Evolutionary conservation across 1,284 basidiomycete genomes (phyloP).

Genomic region (Ustilago sp.): DNA sequence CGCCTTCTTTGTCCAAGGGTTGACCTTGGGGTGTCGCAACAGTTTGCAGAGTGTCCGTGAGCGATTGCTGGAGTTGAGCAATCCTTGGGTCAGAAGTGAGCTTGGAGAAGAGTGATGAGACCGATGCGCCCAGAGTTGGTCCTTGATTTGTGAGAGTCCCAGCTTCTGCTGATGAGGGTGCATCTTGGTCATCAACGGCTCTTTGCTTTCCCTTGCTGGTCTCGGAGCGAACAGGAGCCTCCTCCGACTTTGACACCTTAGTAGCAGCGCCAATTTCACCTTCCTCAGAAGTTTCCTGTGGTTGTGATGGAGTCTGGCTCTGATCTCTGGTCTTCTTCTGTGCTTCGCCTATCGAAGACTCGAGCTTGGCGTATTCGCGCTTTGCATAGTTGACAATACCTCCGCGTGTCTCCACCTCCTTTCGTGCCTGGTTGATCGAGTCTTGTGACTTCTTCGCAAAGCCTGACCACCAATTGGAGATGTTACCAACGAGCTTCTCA

Average conservation of each 20-base stretch:
- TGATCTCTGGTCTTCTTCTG: slow-evolving; percentile 55
- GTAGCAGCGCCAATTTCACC: background rate
- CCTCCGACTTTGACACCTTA: background rate
- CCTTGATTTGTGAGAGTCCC: slow-evolving; percentile 4
- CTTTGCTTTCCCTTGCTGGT: slow-evolving; percentile 49
- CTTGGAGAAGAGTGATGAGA: slow-evolving; percentile 44
- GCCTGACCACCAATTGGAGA: slow-evolving; percentile 65
- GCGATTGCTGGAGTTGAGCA: slow-evolving; percentile 41
- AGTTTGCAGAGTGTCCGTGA: slow-evolving; percentile 35
- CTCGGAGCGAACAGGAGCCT: slow-evolving; percentile 12
- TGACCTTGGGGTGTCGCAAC: slow-evolving; percentile 17
- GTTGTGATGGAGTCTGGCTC: slow-evolving; percentile 19
- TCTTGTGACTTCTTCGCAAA: slow-evolving; percentile 63
- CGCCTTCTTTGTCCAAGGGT: slow-evolving; percentile 8
- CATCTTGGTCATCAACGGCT: slow-evolving; percentile 19
- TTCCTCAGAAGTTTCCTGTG: background rate
- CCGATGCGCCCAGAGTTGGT: slow-evolving; percentile 34
- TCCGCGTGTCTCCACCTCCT: slow-evolving; percentile 58
- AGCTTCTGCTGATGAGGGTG: background rate
- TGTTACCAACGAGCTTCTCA: slow-evolving; percentile 57
- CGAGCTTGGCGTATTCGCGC: slow-evolving; percentile 53
- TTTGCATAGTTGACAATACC: slow-evolving; percentile 58
- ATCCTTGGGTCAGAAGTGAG: slow-evolving; percentile 45
- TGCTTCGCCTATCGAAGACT: slow-evolving; percentile 57
- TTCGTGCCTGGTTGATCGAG: slow-evolving; percentile 45